Evolutionary conservation across 345 rosid species (phyloP).

Genomic region (Citrus trifoliata): DNA sequence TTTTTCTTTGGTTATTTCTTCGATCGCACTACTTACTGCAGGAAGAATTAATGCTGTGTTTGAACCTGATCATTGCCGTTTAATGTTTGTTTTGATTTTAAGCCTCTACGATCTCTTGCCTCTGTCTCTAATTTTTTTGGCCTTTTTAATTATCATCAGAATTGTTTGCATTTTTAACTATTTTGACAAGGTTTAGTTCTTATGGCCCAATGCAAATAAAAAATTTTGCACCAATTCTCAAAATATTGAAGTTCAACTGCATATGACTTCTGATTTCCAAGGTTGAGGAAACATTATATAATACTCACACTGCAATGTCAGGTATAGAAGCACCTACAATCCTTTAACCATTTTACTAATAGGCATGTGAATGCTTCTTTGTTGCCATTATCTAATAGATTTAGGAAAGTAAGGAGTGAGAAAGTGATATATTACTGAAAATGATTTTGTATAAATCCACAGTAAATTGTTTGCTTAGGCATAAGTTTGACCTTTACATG

Average conservation of each 20-base stretch:
- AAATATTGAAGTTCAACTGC: not conserved
- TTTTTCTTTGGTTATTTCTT: not conserved
- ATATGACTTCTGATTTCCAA: not conserved
- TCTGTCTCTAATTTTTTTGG: not conserved
- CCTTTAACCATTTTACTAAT: not conserved
- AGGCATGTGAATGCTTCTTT: not conserved
- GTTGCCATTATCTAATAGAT: not conserved
- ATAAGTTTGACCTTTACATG: not conserved
- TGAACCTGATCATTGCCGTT: not conserved
- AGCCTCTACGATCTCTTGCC: not conserved
- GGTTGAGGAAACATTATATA: not conserved
- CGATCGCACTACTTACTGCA: not conserved
- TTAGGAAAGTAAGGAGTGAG: not conserved
- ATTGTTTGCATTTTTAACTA: not conserved
- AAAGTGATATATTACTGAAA: not conserved
- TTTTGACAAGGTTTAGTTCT: not conserved
- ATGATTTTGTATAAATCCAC: not conserved
- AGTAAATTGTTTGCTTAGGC: not conserved
- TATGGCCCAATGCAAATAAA: not conserved
- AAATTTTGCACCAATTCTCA: not conserved
- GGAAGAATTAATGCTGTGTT: not conserved
- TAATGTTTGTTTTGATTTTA: not conserved
- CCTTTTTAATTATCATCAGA: not conserved
- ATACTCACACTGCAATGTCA: not conserved
- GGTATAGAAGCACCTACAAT: not conserved